Percentiles rank a stretch among this genome's conserved stretches.
Conservation (phyloP, 139 green algal species). For the Pedinophyceae sp. region DNA sequence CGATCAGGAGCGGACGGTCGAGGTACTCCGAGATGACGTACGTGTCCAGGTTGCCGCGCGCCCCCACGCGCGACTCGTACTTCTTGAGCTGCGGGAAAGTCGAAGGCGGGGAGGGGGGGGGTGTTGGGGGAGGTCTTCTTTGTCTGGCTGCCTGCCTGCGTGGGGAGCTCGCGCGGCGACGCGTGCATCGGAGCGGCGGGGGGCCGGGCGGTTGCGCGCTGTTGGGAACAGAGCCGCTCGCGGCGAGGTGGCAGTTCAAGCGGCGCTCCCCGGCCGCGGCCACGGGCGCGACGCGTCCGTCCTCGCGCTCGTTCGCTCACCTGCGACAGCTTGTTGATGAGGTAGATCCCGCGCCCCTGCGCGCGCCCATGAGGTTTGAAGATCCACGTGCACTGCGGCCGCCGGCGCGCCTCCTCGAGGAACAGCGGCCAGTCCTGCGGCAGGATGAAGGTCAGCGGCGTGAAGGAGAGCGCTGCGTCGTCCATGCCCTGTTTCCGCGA, state of each 20-base stretch:
- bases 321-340: conserved; percentile 63
- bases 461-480: conserved; percentile 27
- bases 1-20: conserved; percentile 19
- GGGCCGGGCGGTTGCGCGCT: background rate
- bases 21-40: conserved; percentile 54
- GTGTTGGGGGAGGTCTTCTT: background rate
- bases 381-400: conserved; percentile 51
- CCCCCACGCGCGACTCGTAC: background rate
- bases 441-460: conserved; percentile 44
- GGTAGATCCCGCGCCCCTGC: conserved; percentile 64
- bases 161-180: too few relatives aligned
- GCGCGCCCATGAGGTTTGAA: conserved; percentile 54
- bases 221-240: too few relatives aligned
- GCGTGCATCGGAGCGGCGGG: too few relatives aligned
- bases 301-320: too few relatives aligned
- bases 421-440: conserved; percentile 67
- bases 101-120: too few relatives aligned
- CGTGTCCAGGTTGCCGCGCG: conserved; percentile 35
- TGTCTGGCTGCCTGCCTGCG: too few relatives aligned
- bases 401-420: conserved; percentile 44
- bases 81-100: too few relatives aligned
- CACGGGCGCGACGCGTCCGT: too few relatives aligned
- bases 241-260: too few relatives aligned
- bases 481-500: conserved; percentile 23
- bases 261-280: too few relatives aligned